phyloP scores from a whole-genome alignment of 352 stramenopile species.

The Phytophthora ohioensis region DNA sequence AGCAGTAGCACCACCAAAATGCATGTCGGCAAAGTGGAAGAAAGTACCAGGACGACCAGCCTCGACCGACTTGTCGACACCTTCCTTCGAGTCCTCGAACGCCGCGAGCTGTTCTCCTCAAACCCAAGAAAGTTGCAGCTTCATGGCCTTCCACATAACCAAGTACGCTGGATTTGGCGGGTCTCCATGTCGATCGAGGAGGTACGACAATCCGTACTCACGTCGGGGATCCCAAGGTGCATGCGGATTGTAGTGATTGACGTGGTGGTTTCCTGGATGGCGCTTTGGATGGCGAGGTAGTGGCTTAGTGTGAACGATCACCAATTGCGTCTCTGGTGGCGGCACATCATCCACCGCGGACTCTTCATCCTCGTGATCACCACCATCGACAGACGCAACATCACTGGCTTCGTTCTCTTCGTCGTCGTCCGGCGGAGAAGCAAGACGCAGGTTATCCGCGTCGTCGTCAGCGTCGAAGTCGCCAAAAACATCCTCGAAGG shows the following conservation, averaged over 20 bases:
- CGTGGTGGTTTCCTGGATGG: background rate
- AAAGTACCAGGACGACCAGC: background rate
- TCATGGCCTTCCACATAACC: background rate
- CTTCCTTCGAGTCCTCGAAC: background rate
- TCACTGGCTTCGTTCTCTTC: no score
- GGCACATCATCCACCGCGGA: no score
- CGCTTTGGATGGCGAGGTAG: no score
- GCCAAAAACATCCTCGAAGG: no score
- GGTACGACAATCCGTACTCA: background rate
- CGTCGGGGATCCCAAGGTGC: conserved; percentile 1
- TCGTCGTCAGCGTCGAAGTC: no score
- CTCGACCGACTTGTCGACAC: background rate
- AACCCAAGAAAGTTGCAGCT: conserved; percentile 9
- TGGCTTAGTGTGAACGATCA: no score
- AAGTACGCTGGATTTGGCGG: conserved; percentile 13
- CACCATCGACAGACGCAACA: no score
- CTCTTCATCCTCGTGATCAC: no score
- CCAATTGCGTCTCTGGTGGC: no score
- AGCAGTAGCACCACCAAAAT: background rate
- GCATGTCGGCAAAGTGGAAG: background rate
- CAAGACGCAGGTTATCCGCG: no score
- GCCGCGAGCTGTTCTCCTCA: conserved; percentile 9
- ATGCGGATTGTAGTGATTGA: conserved; percentile 8
- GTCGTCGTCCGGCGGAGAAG: no score
- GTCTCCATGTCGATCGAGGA: conserved; percentile 5